Conservation (phyloP, 2,329 filamentous ascomycete species). For the Grosmannia penicillata region DNA sequence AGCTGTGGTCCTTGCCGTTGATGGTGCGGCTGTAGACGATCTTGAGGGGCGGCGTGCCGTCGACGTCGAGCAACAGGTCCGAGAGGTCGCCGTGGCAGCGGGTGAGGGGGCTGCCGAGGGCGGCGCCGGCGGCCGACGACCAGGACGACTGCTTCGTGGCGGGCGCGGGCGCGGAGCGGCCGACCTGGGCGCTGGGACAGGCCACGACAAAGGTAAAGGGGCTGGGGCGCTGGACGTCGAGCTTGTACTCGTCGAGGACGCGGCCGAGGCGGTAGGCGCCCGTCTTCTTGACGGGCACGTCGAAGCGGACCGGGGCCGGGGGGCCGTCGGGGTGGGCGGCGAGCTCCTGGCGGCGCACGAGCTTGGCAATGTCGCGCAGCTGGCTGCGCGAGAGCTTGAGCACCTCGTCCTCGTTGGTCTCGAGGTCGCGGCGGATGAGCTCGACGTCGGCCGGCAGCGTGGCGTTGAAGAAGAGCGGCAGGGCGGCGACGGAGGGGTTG, state of each 20-base stretch:
- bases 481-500: not conserved
- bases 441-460: conserved; percentile 82
- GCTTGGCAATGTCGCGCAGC: conserved; percentile 57
- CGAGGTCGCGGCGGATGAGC: conserved; percentile 72
- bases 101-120: conserved; percentile 17
- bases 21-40: conserved; percentile 84
- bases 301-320: conserved; percentile 46
- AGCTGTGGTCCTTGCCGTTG: conserved; percentile 69
- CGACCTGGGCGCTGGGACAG: conserved; percentile 66
- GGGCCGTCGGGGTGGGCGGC: conserved; percentile 12
- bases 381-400: conserved; percentile 63
- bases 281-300: conserved; percentile 66
- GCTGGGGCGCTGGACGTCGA: conserved; percentile 68
- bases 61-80: conserved; percentile 66
- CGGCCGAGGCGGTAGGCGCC: conserved; percentile 75
- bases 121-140: conserved; percentile 28
- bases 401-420: conserved; percentile 60
- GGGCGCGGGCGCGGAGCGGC: not conserved
- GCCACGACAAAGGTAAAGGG: conserved; percentile 72
- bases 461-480: conserved; percentile 89
- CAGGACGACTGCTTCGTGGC: conserved; percentile 26
- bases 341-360: conserved; percentile 41
- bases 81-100: conserved; percentile 83
- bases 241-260: conserved; percentile 84
- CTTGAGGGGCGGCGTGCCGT: conserved; percentile 79